Conservation (phyloP, 306 rosid species). For the Elaeagnus macrophylla region DNA sequence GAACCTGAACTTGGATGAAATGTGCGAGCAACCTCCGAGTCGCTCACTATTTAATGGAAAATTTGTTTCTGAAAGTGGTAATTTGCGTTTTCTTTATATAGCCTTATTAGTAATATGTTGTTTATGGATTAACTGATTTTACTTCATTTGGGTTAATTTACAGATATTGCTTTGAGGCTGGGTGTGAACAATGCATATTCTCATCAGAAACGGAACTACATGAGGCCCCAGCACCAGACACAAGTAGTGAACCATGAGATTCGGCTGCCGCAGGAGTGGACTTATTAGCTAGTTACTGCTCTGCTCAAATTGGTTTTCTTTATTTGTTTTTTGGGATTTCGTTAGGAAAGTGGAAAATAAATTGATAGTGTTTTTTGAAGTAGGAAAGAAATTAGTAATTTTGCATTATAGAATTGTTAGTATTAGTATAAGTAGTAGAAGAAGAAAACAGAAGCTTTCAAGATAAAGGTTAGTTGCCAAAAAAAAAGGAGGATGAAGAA, state of each 20-base stretch:
- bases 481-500: no score
- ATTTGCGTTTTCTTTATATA: not conserved
- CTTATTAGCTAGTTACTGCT: slow-evolving; percentile 18
- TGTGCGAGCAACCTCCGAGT: slow-evolving; percentile 24
- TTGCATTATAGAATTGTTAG: no score
- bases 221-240: slow-evolving; percentile 23
- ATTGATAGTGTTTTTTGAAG: no score
- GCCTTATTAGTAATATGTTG: no score
- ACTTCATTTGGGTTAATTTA: not conserved
- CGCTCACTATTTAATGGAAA: slow-evolving; percentile 21
- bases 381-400: no score
- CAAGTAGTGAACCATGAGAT: slow-evolving; percentile 29
- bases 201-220: slow-evolving; percentile 24
- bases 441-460: no score
- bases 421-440: no score
- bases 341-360: no score
- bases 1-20: slow-evolving; percentile 27
- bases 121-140: no score
- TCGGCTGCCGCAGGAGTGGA: slow-evolving; percentile 51
- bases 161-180: slow-evolving; percentile 5
- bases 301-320: not conserved
- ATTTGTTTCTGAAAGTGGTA: slow-evolving; percentile 26
- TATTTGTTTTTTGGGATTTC: no score
- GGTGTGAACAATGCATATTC: not conserved
- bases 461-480: no score